Percentiles rank a stretch among this genome's conserved stretches.
Evolutionary conservation across 1,139 yeast genomes (phyloP).

Genomic region (Suhomyces kunorum): DNA sequence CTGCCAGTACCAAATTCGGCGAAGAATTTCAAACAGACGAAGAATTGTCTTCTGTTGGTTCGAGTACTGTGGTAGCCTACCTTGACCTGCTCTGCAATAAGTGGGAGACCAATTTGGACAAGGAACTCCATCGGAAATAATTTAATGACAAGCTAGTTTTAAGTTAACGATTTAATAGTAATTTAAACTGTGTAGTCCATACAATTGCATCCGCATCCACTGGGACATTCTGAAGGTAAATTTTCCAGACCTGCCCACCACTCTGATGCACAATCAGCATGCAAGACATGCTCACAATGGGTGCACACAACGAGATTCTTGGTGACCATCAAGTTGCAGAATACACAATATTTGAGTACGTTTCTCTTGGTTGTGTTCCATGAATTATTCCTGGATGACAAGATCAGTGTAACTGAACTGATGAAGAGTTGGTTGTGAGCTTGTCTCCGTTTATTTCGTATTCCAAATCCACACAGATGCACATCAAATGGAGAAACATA

Average conservation of each 20-base stretch:
- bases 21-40: slow-evolving; percentile 34
- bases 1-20: slow-evolving; percentile 67
- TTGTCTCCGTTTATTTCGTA: slow-evolving; percentile 29
- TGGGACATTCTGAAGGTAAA: slow-evolving; percentile 61
- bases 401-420: slow-evolving; percentile 29
- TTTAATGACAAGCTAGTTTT: too few species aligned
- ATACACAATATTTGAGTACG: slow-evolving; percentile 51
- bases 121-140: background rate
- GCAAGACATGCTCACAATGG: slow-evolving; percentile 76
- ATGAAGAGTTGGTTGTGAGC: slow-evolving; percentile 23
- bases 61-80: slow-evolving; percentile 8
- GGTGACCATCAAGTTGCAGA: slow-evolving; percentile 61
- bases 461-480: slow-evolving; percentile 48
- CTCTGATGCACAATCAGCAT: slow-evolving; percentile 70
- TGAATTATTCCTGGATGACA: slow-evolving; percentile 27
- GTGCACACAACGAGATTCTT: slow-evolving; percentile 70
- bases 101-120: slow-evolving; percentile 8
- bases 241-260: slow-evolving; percentile 65
- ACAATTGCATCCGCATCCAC: slow-evolving; percentile 90
- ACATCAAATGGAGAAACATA: slow-evolving; percentile 27
- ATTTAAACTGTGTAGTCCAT: slow-evolving; percentile 22
- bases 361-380: slow-evolving; percentile 36
- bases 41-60: slow-evolving; percentile 8
- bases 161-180: too few species aligned
- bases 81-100: slow-evolving; percentile 9